Conservation (phyloP, 345 rosid species). For the Salix koriyanagi region DNA sequence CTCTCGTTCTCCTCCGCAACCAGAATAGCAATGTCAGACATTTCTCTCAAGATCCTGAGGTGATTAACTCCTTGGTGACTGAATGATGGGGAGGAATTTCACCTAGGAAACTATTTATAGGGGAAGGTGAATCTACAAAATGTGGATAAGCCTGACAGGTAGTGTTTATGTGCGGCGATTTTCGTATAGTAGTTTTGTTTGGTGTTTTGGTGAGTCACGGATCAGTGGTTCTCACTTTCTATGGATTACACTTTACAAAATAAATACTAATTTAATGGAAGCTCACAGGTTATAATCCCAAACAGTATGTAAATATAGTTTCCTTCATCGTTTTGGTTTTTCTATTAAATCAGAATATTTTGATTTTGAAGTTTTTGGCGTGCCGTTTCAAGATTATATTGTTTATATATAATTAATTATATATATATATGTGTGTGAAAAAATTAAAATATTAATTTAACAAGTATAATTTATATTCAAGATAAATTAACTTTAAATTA, state of each 20-base stretch:
- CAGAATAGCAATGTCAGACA: slow-evolving; percentile 64
- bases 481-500: too few relatives aligned
- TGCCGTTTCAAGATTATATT: too few relatives aligned
- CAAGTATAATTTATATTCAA: too few relatives aligned
- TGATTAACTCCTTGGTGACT: not conserved
- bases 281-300: not conserved
- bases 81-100: not conserved
- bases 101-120: not conserved
- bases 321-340: not conserved
- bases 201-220: not conserved
- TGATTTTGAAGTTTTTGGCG: accelerated
- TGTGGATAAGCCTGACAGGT: slow-evolving; percentile 34
- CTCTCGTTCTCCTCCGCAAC: slow-evolving; percentile 63
- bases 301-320: too few relatives aligned
- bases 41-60: not conserved
- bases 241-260: not conserved
- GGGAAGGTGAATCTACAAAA: not conserved
- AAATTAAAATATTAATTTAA: too few relatives aligned
- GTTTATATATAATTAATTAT: too few relatives aligned
- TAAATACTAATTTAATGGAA: too few relatives aligned
- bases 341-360: too few relatives aligned
- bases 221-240: not conserved
- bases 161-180: not conserved
- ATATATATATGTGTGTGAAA: too few relatives aligned
- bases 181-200: too few relatives aligned